Percentiles rank a stretch among this genome's conserved stretches.
These are phyloP conservation scores for Globisporangium barbulae DNA, from an alignment of 352 stramenopile species.

Conservation along the genomic window DNA sequence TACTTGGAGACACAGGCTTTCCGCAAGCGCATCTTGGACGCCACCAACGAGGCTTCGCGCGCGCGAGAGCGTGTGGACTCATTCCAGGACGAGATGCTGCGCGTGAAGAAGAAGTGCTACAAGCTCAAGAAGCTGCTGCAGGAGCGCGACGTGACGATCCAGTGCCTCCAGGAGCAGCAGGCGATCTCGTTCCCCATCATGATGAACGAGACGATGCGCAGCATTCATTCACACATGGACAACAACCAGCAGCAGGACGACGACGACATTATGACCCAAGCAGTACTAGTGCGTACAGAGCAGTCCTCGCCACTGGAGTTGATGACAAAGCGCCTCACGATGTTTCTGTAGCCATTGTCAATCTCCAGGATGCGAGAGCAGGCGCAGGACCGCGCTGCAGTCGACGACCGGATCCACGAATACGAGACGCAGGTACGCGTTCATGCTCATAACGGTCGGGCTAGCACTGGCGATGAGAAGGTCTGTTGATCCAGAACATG, in stretches of 20 bases:
- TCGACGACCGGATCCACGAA: conserved; percentile 57
- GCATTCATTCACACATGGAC: conserved; percentile 37
- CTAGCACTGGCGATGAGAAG: background rate
- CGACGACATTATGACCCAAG: conserved; percentile 12
- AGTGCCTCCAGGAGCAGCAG: conserved; percentile 46
- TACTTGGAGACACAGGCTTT: conserved; percentile 51
- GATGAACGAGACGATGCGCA: conserved; percentile 64
- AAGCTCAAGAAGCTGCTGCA: conserved; percentile 59
- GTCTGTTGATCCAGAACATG: background rate
- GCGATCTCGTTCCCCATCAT: conserved; percentile 48
- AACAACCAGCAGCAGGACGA: conserved; percentile 16
- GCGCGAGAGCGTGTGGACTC: conserved; percentile 29
- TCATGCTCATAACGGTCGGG: background rate
- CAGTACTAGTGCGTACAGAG: background rate
- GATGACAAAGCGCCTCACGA: background rate
- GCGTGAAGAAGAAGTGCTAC: conserved; percentile 46
- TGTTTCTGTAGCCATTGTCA: conserved; percentile 28
- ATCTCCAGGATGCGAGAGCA: conserved; percentile 36
- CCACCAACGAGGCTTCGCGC: conserved; percentile 21
- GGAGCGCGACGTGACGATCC: conserved; percentile 53
- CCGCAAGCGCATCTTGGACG: conserved; percentile 32
- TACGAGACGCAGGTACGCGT: conserved; percentile 60
- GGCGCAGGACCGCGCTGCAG: conserved; percentile 21
- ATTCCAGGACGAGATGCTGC: conserved; percentile 41
- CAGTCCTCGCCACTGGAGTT: background rate